Conservation (phyloP, 495 filamentous ascomycete genomes). For the Tetracladium marchalianum region DNA sequence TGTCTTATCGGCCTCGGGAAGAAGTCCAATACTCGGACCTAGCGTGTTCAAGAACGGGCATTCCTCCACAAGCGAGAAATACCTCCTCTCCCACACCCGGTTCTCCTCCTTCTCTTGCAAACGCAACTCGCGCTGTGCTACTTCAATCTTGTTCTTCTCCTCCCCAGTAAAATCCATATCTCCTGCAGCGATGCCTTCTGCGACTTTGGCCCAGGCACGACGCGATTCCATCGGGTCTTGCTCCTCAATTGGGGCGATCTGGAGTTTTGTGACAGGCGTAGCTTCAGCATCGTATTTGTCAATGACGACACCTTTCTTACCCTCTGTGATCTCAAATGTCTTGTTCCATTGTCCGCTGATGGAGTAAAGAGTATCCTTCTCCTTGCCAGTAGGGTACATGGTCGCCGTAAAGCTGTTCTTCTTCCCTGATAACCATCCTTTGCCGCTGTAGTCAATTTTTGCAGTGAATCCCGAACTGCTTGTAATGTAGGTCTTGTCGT, state of each 20-base stretch:
- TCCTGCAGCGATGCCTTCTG: slow-evolving; percentile 63
- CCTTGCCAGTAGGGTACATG: slow-evolving; percentile 67
- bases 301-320: slow-evolving; percentile 58
- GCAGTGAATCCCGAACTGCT: slow-evolving; percentile 81
- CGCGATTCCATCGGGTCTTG: slow-evolving; percentile 86
- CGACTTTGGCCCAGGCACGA: slow-evolving; percentile 86
- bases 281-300: slow-evolving; percentile 61
- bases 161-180: slow-evolving; percentile 74
- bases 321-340: slow-evolving; percentile 68
- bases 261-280: slow-evolving; percentile 55
- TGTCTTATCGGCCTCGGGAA: slow-evolving; percentile 49
- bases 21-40: slow-evolving; percentile 12
- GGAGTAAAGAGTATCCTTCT: slow-evolving; percentile 81
- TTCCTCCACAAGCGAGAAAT: slow-evolving; percentile 49
- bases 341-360: slow-evolving; percentile 92
- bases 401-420: slow-evolving; percentile 86
- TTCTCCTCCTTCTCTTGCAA: slow-evolving; percentile 71
- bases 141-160: slow-evolving; percentile 90
- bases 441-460: slow-evolving; percentile 89
- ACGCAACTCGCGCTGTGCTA: slow-evolving; percentile 76
- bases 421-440: slow-evolving; percentile 91
- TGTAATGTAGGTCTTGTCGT: slow-evolving; percentile 72
- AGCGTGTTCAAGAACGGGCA: slow-evolving; percentile 14
- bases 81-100: slow-evolving; percentile 75
- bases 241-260: slow-evolving; percentile 61